Evolutionary conservation across 345 rosid species (phyloP), one percentile per base, ranked within the genome.

Genomic region (Lumnitzera littorea): DNA sequence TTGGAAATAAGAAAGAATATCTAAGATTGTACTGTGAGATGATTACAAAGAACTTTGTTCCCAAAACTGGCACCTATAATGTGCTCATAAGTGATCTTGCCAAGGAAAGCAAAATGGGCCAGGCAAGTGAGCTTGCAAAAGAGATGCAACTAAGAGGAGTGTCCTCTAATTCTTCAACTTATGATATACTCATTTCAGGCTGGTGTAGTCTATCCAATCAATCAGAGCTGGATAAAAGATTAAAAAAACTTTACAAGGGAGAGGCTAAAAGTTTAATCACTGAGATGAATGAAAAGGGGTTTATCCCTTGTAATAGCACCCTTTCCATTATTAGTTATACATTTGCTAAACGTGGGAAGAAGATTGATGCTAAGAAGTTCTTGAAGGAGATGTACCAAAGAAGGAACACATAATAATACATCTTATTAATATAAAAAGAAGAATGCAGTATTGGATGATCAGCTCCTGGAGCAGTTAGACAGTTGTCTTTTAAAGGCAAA

Each of bases 271-370:
- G 50, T 56, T 73, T 87, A 70, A 43, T 89, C 15, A 50, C 47
- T 24, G 87, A 84, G 80, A 89, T 92, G 98, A 73, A 79, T 58
- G 84, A 78, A 49, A 87, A 60, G 67, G 91, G 82, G 31, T 85
- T 77, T 64, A 47, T 70, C 13, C 96, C 96, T 5, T 67, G 83
- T 76, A 71, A 78, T 74, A 75, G 55, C 51, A 89, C 96, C 51
- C 67, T 87, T 58, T 67, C 74, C 61, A 72, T 70, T 77, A 76
- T 92, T 70, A 69, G 87, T 68, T 80, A 76, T 69, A 71, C 82
- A 36, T 84, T 87, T 66, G 80, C 88, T 61, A 82, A 74, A 70
- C 79, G 74, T 46, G 95, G 91, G 64, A 84, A 70, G 78, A 76
- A 72, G 63, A 64, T 65, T 69, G 86, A 85, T 65, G 86, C 80